phyloP scores from a whole-genome alignment of 495 filamentous ascomycete species.

The Copromyces sp. region DNA sequence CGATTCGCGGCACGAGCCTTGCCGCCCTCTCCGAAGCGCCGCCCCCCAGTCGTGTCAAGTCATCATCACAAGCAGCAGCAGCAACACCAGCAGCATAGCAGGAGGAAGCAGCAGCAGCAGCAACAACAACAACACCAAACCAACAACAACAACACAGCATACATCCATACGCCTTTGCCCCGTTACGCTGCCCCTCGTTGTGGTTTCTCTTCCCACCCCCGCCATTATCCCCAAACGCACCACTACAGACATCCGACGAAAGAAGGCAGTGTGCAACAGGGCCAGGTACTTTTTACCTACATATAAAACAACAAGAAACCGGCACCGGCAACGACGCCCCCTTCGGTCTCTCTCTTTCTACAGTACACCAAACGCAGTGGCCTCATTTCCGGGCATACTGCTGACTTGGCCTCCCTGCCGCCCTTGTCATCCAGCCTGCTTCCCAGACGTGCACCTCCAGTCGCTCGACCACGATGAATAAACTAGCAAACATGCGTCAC shows the following conservation, averaged over 20 bases:
- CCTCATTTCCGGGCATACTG: neutral
- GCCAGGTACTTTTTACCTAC: neutral
- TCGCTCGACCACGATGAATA: conserved; percentile 60
- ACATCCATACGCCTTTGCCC: neutral
- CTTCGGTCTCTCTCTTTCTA: neutral
- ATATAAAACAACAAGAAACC: neutral
- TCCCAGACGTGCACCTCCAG: neutral
- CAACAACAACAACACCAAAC: neutral
- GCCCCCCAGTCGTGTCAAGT: neutral
- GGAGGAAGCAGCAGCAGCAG: neutral
- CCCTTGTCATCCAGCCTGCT: conserved; percentile 11
- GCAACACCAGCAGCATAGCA: neutral
- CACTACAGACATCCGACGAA: neutral
- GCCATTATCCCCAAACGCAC: neutral
- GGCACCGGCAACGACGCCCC: neutral
- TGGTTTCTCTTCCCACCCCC: neutral
- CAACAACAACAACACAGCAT: neutral
- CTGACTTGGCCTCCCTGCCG: conserved; percentile 10
- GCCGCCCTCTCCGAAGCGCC: neutral
- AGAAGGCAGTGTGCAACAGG: neutral
- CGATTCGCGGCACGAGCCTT: conserved; percentile 5
- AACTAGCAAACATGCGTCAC: conserved; percentile 89
- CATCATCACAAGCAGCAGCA: neutral
- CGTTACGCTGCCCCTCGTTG: neutral
- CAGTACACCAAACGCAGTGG: neutral